Conservation (phyloP, 371 early-diverging fungal genomes). For the Rhizomucor pusillus region DNA sequence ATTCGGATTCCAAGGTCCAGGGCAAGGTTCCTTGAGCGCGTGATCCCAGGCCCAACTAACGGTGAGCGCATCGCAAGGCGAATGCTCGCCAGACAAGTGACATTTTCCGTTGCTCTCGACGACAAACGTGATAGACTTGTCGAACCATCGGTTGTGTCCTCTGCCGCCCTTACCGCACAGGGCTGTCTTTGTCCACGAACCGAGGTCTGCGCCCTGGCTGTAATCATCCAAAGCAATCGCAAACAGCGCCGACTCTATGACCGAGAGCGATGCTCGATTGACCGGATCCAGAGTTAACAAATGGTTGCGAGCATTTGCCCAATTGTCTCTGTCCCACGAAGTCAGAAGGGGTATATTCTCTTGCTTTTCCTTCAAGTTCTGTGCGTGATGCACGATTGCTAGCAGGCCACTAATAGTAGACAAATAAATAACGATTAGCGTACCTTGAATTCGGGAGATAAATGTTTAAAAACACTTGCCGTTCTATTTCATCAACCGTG, state of each 20-base stretch:
- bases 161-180: slow-evolving; percentile 49
- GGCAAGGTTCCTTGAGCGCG: slow-evolving; percentile 46
- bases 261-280: slow-evolving; percentile 47
- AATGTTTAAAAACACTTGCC: slow-evolving; percentile 32
- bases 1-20: slow-evolving; percentile 10
- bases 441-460: neutral
- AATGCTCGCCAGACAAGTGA: slow-evolving; percentile 78
- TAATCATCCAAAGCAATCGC: slow-evolving; percentile 78
- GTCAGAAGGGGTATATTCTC: slow-evolving; percentile 76
- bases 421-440: neutral
- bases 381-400: slow-evolving; percentile 42
- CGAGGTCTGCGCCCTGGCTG: slow-evolving; percentile 24
- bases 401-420: slow-evolving; percentile 21
- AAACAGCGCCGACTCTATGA: slow-evolving; percentile 72
- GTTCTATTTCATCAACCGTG: slow-evolving; percentile 70
- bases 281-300: slow-evolving; percentile 49
- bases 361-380: slow-evolving; percentile 30
- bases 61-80: slow-evolving; percentile 77
- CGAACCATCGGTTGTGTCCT: slow-evolving; percentile 88
- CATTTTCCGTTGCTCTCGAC: slow-evolving; percentile 73
- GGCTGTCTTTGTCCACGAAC: slow-evolving; percentile 42
- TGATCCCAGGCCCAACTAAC: slow-evolving; percentile 64
- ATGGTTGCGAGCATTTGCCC: slow-evolving; percentile 68
- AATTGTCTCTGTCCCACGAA: slow-evolving; percentile 83
- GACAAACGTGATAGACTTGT: slow-evolving; percentile 68